Base-by-base conservation (phyloP, 192 early-diverging fungal species). In the Paraglomus brasilianum region DNA sequence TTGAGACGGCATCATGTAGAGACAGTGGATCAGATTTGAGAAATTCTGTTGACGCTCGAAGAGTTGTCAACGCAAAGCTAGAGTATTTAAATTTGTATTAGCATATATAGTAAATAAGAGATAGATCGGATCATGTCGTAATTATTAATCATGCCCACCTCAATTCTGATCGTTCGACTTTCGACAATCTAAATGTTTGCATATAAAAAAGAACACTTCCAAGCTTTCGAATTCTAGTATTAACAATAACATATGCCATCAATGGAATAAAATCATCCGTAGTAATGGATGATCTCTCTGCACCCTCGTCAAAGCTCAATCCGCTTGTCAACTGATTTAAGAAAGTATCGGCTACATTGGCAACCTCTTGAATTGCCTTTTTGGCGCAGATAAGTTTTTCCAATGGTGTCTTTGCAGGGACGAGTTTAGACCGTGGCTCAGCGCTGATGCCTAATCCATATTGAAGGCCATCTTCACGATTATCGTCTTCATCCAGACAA, bases 241-340 rank as follows among this genome's bases (percentile, higher is more conserved):
- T 80, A 22, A 81, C 71, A 51, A 83, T 76, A 8, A 80, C 81
- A 70, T 77, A 77, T n/a, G 81, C 80, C 13, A 81, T 65, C 17
- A 85, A 57, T 21, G 83, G 83, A 39, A 85, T 85, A 58, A 85
- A 75, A 30, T 85, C 81, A 65, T 85, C 83, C 5, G 83, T 79
- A 0, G 83, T 85, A 7, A 85, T 40, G n/a, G 58, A 67, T 8
- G 46, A 74, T 72, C 72, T 57, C 59, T 69, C 14, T 69, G 63
- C 19, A 65, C 72, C 46, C 62, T 72, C 40, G 69, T 72, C n/a
- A 78, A 22, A 74, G 68, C 71, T 4, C 70, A 65, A 17, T 52
- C 60, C 8, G 61, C 65, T 40, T 69, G 77, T 10, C 64, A 64
- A 46, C 64, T 57, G 69, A 72, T 55, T 64, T 21, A 80, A 55